A percentile compares a stretch with the other conserved stretches of the same genome.
These are phyloP conservation scores for Phytophthora parvispora DNA, from an alignment of 352 stramenopile species.

Conservation along the genomic window DNA sequence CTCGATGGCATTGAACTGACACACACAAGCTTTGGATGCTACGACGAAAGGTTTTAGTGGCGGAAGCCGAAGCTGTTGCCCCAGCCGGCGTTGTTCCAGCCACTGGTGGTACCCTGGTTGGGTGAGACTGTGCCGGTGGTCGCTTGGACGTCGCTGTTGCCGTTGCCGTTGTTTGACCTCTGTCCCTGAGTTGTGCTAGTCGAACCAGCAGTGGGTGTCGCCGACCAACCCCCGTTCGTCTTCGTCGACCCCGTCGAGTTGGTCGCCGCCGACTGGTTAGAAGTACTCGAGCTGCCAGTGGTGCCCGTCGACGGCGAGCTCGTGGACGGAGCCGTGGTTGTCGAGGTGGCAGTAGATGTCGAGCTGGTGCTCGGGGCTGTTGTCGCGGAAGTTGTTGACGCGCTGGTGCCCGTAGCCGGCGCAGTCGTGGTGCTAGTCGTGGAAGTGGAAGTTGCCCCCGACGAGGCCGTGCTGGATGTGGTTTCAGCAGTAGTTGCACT, in stretches of 20 bases:
- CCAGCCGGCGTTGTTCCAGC: conserved; percentile 25
- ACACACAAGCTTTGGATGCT: background rate
- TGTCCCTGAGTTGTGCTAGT: conserved; percentile 9
- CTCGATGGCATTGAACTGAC: background rate
- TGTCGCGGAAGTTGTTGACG: conserved; percentile 1
- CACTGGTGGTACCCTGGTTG: conserved; percentile 13
- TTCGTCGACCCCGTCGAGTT: conserved; percentile 12
- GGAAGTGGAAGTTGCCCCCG: conserved; percentile 3
- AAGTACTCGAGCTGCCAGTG: background rate
- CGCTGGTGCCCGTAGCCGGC: conserved; percentile 10
- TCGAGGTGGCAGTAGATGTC: conserved; percentile 16
- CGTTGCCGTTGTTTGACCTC: conserved; percentile 7
- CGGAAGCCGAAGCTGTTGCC: conserved; percentile 28
- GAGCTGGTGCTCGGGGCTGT: conserved; percentile 3
- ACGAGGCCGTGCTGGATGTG: conserved; percentile 7
- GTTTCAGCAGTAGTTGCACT: conserved; percentile 12
- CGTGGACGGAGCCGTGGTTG: conserved; percentile 17
- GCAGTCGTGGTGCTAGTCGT: conserved; percentile 19
- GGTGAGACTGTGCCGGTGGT: conserved; percentile 29
- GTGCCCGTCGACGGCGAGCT: conserved; percentile 10
- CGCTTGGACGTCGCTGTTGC: conserved; percentile 19
- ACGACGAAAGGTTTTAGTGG: conserved; percentile 12
- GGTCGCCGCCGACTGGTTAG: conserved; percentile 14
- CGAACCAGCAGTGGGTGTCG: conserved; percentile 5
- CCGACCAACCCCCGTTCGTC: conserved; percentile 14